A percentile compares a stretch with the other conserved stretches of the same genome.
Conservation (phyloP, 2,329 filamentous ascomycete species). For the Beauveria pseudobassiana region DNA sequence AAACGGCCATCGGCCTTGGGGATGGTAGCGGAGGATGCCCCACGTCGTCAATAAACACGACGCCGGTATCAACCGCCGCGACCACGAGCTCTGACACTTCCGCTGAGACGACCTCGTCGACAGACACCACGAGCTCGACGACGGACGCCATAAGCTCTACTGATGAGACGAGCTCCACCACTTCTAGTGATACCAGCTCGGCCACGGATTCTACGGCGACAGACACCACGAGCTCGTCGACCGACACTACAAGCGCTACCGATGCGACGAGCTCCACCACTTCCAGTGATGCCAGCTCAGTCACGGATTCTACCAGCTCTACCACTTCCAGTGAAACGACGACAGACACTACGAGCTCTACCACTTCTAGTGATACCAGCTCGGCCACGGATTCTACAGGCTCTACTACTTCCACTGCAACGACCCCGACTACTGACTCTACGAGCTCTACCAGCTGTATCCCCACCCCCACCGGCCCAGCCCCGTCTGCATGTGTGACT, state of each 20-base stretch:
- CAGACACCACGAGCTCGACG: not conserved
- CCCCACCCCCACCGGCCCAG: not conserved
- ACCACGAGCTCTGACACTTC: not conserved
- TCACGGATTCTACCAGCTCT: not conserved
- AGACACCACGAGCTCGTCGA: not conserved
- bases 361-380: not conserved
- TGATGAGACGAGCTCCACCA: not conserved
- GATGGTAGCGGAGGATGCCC: not conserved
- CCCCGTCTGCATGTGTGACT: not conserved
- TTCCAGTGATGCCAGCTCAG: not conserved
- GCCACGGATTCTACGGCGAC: too few relatives aligned
- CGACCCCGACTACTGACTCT: not conserved
- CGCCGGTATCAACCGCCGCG: not conserved
- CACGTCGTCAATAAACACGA: not conserved
- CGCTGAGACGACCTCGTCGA: not conserved
- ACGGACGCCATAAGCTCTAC: not conserved
- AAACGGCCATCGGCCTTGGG: not conserved
- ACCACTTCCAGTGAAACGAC: not conserved
- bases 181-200: not conserved
- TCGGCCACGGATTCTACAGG: not conserved
- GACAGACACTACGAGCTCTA: not conserved
- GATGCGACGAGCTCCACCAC: not conserved
- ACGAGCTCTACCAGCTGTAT: not conserved
- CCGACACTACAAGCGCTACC: not conserved
- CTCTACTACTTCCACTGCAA: not conserved